Percentiles rank a stretch among this genome's conserved stretches.
Conservation (phyloP, 2,329 filamentous ascomycete genomes). For the Pseudocercospora musae region DNA sequence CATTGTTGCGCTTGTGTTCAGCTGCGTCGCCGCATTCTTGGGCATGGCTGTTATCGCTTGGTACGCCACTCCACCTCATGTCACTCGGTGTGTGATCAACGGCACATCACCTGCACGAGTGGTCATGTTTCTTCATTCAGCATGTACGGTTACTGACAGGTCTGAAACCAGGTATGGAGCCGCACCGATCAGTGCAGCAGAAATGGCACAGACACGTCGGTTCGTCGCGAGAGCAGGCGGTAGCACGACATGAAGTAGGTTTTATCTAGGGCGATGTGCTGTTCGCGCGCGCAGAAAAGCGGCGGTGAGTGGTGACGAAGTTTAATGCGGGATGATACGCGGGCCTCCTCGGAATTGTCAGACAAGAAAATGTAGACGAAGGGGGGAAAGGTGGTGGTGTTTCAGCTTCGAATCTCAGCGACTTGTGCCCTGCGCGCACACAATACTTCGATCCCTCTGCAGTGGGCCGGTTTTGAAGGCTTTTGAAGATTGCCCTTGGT, state of each 20-base stretch:
- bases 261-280: neutral
- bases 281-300: neutral
- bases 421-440: neutral
- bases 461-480: too few species aligned
- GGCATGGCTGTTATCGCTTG: constrained; percentile 66
- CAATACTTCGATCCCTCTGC: neutral
- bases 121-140: neutral
- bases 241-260: constrained; percentile 9
- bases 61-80: constrained; percentile 48
- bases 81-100: constrained; percentile 5
- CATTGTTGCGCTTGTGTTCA: constrained; percentile 72
- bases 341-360: too few species aligned
- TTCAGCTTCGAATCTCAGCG: constrained; percentile 2
- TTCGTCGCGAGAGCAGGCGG: constrained; percentile 25
- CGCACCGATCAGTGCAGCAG: constrained; percentile 29
- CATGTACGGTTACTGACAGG: constrained; percentile 12
- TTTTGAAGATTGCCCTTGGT: neutral
- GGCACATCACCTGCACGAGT: neutral
- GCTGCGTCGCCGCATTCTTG: constrained; percentile 63
- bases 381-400: neutral
- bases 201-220: constrained; percentile 27
- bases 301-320: constrained; percentile 3
- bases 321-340: too few species aligned
- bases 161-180: constrained; percentile 34
- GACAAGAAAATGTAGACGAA: neutral